Evolutionary conservation across 768 basidiomycete genomes (phyloP), one percentile per base, ranked within the genome.

Genomic region (Russula brevipes): DNA sequence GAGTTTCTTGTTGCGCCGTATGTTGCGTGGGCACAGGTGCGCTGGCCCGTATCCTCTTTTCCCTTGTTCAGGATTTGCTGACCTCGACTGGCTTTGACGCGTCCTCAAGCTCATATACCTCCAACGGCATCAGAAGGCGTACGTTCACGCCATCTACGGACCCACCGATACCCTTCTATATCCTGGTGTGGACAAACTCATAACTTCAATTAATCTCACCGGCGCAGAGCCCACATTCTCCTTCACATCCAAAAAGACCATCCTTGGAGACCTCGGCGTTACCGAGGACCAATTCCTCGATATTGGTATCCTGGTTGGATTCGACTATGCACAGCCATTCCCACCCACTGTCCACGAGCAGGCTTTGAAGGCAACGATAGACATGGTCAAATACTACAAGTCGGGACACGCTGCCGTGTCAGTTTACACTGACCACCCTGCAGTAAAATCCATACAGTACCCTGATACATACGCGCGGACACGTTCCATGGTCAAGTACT

Each of bases 1-100:
- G 96, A 98, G 76, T 98, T 94, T 72, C 82, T 98, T 52, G 87
- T 98, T 63, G 95, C 97, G 51, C 97, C 97, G 11, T 98, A 98
- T 75, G 79, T 92, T 57, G 88, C 94, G 41, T 94, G 91, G 88
- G 90, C 96, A 50, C 96, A 98, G 84, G 95, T 95, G 72, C 69
- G 88, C 80, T 47, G 24, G 42, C 49, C 11, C 50, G 60, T 52
- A 51, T 45, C 57, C 39, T 47, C 35, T 49, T 49, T n/a, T 30
- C n/a, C 0, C 9, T n/a, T 35, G 1, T 24, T 24, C 24, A 24
- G 58, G 55, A 35, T 36, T 59, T 35, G 46, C 45, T 35, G 30
- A 53, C 47, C 57, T 42, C 35, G 41, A 64, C 24, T 41, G 46
- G 51, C 47, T 47, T 42, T 61, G 36, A 45, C 52, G 57, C 62